phyloP scores from a whole-genome alignment of 164 flowering plant species.

The Tetracentron sinense region DNA sequence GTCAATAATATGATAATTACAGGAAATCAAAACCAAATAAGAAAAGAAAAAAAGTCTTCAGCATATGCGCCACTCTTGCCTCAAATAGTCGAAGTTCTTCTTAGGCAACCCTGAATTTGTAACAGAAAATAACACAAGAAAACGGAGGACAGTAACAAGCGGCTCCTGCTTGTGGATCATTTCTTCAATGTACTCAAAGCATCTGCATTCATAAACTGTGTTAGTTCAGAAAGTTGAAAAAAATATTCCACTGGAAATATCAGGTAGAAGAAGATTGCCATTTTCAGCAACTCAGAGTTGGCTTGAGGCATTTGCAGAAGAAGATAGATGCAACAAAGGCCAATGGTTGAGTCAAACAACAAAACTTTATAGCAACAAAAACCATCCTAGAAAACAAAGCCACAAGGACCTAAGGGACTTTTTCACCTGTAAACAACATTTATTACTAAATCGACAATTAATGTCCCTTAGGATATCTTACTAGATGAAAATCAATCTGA shows the following conservation, averaged over 20 bases:
- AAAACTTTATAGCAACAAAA: neutral
- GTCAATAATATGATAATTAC: neutral
- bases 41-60: neutral
- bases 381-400: neutral
- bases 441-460: too few species aligned
- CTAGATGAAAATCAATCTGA: too few species aligned
- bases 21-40: neutral
- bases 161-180: constrained; percentile 99
- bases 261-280: neutral
- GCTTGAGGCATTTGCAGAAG: neutral
- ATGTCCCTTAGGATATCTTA: too few species aligned
- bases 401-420: neutral
- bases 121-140: constrained; percentile 77
- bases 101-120: constrained; percentile 89
- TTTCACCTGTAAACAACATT: neutral
- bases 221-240: neutral
- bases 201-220: constrained; percentile 49
- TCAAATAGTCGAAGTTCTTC: constrained; percentile 79
- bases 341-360: neutral
- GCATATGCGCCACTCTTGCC: constrained; percentile 37
- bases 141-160: constrained; percentile 62
- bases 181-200: constrained; percentile 96
- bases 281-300: neutral
- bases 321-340: neutral
- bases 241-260: constrained; percentile 1